Evolutionary conservation across 768 basidiomycete species (phyloP).

Genomic region (Polyporus arcularius): DNA sequence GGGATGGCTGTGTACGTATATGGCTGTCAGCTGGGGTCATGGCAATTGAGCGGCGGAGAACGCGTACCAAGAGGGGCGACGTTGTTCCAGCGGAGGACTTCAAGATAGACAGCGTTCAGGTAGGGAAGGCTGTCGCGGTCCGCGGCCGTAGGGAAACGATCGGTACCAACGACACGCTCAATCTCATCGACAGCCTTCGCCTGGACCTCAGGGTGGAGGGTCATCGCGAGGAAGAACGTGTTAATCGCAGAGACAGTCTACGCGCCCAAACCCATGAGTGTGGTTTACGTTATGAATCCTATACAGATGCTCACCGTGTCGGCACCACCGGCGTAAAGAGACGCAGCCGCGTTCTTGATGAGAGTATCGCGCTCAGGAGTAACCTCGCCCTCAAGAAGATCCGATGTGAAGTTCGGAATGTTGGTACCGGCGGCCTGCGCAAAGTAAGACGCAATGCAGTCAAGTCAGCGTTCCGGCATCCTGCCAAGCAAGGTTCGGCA

Average conservation of each 20-base stretch:
- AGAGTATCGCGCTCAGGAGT: conserved; percentile 58
- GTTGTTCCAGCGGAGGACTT: conserved; percentile 32
- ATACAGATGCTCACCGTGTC: conserved; percentile 37
- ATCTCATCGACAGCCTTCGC: conserved; percentile 33
- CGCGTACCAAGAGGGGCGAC: conserved; percentile 28
- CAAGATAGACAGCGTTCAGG: conserved; percentile 26
- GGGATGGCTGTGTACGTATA: conserved; percentile 24
- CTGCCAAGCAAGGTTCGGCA: neutral
- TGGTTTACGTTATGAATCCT: neutral
- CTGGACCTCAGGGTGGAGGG: conserved; percentile 32
- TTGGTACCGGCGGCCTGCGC: conserved; percentile 60
- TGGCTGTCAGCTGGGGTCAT: neutral
- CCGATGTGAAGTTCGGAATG: conserved; percentile 57
- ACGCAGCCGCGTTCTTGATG: conserved; percentile 59
- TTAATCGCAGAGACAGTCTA: conserved; percentile 32
- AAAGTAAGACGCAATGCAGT: neutral
- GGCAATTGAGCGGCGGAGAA: neutral
- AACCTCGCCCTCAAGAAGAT: conserved; percentile 51
- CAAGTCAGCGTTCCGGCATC: neutral
- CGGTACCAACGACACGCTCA: conserved; percentile 31
- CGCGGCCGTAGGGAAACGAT: conserved; percentile 28
- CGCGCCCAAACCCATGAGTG: neutral
- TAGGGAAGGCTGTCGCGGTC: conserved; percentile 31
- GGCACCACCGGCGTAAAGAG: conserved; percentile 32
- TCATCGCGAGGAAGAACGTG: conserved; percentile 35